Base-by-base conservation (phyloP, 768 basidiomycete species). In the Hygrophorus pudorinus region DNA sequence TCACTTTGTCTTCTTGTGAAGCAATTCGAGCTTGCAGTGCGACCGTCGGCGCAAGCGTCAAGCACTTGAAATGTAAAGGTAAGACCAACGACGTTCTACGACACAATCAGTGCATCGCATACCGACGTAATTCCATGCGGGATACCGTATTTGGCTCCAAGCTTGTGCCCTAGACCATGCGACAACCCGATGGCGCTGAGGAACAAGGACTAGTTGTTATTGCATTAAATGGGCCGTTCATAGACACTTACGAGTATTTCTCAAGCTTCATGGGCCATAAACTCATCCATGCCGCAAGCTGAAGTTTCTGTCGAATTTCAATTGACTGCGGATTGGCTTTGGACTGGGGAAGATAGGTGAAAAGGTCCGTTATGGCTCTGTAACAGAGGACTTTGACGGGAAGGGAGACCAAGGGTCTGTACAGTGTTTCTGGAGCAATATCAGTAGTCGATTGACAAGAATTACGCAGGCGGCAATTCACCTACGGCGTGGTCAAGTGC, bases 121-220 rank as follows among this genome's bases (percentile, higher is more conserved):
- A 83, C 84, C n/a, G 85, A 86, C 3, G 86, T 87, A 49, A 86
- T 81, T 7, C 86, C 86, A 57, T 90, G 85, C 16, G 85, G 82
- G 45, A 90, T 86, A 41, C 68, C 62, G 54, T 87, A 89, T 34
- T 67, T 65, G 13, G 83, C 83, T 2, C 85, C 85, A 9, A 85
- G 70, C 53, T 71, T 77, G 57, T 86, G 82, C 4, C 85, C 84
- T 4, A 89, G 68, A 2, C 78, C 64, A 59, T 89, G 86, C 20
- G 85, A 87, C 14, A 87, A 65, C 20, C 85, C 85, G n/a, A 84
- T 54, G 4, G 81, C 61, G 53, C 78, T 85, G 51, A 8, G 35
- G 10, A 16, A 8, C 36, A 33, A 32, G 36, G 20, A 38, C 39
- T 35, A 27, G 14, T 28, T 18, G n/a, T 31, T 11, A 29, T 12